A percentile compares a stretch with the other conserved stretches of the same genome.
Evolutionary conservation across 202 grass and related monocot species (phyloP).

Genomic region (Elaeis oleifera): DNA sequence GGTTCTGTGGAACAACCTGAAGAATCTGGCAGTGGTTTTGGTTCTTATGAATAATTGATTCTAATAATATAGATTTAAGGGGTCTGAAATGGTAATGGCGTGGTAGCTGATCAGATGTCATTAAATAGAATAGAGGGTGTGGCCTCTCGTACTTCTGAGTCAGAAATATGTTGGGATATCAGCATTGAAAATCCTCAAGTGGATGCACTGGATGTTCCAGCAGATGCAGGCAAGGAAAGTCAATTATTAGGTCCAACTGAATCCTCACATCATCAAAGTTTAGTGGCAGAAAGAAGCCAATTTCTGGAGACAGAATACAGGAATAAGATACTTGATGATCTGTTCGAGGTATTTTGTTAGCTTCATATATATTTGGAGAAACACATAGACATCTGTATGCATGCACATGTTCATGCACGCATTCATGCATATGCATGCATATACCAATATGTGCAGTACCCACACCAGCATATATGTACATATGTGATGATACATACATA

Average conservation of each 20-base stretch:
- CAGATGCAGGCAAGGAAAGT: slow-evolving; percentile 23
- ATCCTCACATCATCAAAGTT: slow-evolving; percentile 25
- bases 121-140: slow-evolving; percentile 30
- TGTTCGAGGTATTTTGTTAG: slow-evolving; percentile 61
- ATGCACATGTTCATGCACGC: too few species aligned
- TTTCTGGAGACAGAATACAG: slow-evolving; percentile 86
- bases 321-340: slow-evolving; percentile 92
- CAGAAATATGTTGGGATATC: slow-evolving; percentile 76
- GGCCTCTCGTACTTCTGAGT: slow-evolving; percentile 25
- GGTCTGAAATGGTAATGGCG: slow-evolving; percentile 44
- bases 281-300: slow-evolving; percentile 61
- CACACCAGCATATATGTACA: too few species aligned
- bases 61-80: slow-evolving; percentile 54
- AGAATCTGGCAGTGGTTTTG: slow-evolving; percentile 54
- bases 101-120: slow-evolving; percentile 30
- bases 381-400: too few species aligned
- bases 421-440: too few species aligned
- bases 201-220: slow-evolving; percentile 17
- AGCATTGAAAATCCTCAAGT: slow-evolving; percentile 42
- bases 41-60: slow-evolving; percentile 74
- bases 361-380: background rate
- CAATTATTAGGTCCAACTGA: slow-evolving; percentile 23
- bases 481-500: too few species aligned
- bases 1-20: slow-evolving; percentile 66
- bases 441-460: too few species aligned